Evolutionary conservation across 2,329 filamentous ascomycete genomes (phyloP).

Genomic region (Ophiocordyceps sinensis): DNA sequence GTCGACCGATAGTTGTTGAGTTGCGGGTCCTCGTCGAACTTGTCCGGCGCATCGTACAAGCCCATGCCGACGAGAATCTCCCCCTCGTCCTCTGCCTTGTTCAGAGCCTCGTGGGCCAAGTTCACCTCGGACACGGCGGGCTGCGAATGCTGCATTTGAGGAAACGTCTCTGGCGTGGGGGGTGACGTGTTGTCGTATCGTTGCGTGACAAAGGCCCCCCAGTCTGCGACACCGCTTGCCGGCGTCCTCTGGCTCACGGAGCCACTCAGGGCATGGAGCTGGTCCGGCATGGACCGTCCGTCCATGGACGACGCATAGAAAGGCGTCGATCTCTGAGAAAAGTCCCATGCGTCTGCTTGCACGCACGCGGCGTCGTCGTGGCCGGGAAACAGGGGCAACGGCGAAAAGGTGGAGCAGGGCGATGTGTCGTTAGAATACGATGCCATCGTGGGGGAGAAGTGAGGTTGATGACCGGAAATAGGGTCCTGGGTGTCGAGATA

Average conservation of each 20-base stretch:
- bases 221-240: slow-evolving; percentile 16
- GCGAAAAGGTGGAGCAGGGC: slow-evolving; percentile 39
- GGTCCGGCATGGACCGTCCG: slow-evolving; percentile 11
- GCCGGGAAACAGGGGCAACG: slow-evolving; percentile 28
- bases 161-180: slow-evolving; percentile 44
- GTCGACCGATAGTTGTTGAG: slow-evolving; percentile 40
- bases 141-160: slow-evolving; percentile 34
- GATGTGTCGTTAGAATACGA: slow-evolving; percentile 45
- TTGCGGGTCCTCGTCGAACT: slow-evolving; percentile 31
- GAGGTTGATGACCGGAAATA: slow-evolving; percentile 22
- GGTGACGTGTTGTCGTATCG: slow-evolving; percentile 36
- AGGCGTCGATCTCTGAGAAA: slow-evolving; percentile 14
- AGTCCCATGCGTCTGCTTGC: slow-evolving; percentile 22
- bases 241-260: slow-evolving; percentile 3
- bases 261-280: slow-evolving; percentile 12
- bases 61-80: slow-evolving; percentile 74
- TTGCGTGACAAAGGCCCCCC: slow-evolving; percentile 31
- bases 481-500: slow-evolving; percentile 26
- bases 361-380: slow-evolving; percentile 25
- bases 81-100: slow-evolving; percentile 42
- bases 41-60: slow-evolving; percentile 60
- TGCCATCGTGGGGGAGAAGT: slow-evolving; percentile 36
- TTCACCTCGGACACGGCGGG: slow-evolving; percentile 33
- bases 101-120: slow-evolving; percentile 33
- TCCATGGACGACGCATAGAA: slow-evolving; percentile 12